A percentile compares a stretch with the other conserved stretches of the same genome.
phyloP scores from a whole-genome alignment of 768 basidiomycete genomes.

The Coprinopsis marcescibilis region DNA sequence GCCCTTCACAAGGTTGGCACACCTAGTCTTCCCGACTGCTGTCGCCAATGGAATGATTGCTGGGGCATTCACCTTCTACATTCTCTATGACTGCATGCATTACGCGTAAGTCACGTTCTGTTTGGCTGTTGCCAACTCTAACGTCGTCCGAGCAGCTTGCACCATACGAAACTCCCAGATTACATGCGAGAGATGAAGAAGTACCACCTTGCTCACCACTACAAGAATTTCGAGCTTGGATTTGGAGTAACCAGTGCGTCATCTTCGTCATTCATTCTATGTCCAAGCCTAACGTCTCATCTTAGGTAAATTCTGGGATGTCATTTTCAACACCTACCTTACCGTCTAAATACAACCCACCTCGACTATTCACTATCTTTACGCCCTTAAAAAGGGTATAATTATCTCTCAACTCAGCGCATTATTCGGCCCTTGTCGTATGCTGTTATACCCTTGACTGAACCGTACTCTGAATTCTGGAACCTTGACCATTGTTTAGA shows the following conservation, averaged over 20 bases:
- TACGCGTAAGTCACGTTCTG: conserved; percentile 58
- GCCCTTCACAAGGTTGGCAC: conserved; percentile 84
- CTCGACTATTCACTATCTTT: not conserved
- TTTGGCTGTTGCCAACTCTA: conserved; percentile 5
- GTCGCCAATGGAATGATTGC: conserved; percentile 90
- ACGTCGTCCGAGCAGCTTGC: conserved; percentile 42
- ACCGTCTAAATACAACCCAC: conserved; percentile 48
- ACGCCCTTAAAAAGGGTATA: too few species aligned
- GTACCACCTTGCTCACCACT: conserved; percentile 96
- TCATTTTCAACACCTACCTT: conserved; percentile 81
- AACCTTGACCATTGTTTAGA: too few species aligned
- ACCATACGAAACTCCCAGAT: conserved; percentile 79
- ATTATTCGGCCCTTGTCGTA: too few species aligned
- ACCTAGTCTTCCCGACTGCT: conserved; percentile 74
- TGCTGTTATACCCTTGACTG: too few species aligned
- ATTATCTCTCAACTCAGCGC: too few species aligned
- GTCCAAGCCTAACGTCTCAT: not conserved
- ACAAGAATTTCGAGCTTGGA: conserved; percentile 96
- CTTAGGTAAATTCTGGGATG: conserved; percentile 89
- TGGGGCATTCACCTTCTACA: conserved; percentile 75
- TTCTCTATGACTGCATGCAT: conserved; percentile 87
- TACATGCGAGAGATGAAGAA: conserved; percentile 93
- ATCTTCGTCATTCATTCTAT: conserved; percentile 3
- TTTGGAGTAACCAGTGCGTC: conserved; percentile 89
- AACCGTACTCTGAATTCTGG: too few species aligned